phyloP scores from a whole-genome alignment of 768 basidiomycete species.

The Lyophyllum semitale region DNA sequence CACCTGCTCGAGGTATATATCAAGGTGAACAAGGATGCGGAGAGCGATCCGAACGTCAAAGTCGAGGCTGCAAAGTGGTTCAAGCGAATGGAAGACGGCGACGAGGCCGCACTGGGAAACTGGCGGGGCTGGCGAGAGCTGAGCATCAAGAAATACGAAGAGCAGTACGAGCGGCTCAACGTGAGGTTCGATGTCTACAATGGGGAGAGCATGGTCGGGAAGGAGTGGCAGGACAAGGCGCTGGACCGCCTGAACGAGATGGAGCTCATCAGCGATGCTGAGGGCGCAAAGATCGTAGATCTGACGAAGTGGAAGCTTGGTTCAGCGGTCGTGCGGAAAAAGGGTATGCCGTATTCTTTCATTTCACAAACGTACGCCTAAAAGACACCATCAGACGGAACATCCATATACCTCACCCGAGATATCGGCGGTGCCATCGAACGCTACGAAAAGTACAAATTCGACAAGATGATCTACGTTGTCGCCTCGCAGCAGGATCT shows the following conservation, averaged over 20 bases:
- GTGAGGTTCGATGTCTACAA: conserved; percentile 90
- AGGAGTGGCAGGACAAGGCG: conserved; percentile 72
- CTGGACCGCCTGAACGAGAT: conserved; percentile 68
- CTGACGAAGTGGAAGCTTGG: conserved; percentile 89
- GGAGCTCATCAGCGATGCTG: conserved; percentile 72
- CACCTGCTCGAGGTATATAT: conserved; percentile 96
- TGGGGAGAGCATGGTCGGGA: conserved; percentile 83
- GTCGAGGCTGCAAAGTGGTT: conserved; percentile 83
- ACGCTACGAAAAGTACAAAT: conserved; percentile 89
- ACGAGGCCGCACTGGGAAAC: conserved; percentile 78
- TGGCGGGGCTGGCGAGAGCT: conserved; percentile 94
- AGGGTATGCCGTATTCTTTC: conserved; percentile 44
- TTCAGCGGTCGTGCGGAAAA: conserved; percentile 88
- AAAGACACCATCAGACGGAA: conserved; percentile 65
- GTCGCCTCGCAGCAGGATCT: conserved; percentile 86
- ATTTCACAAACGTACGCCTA: not conserved
- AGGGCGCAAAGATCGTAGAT: conserved; percentile 87
- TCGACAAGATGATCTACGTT: conserved; percentile 90
- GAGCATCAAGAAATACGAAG: conserved; percentile 85
- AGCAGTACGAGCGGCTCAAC: conserved; percentile 88
- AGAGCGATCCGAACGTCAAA: conserved; percentile 70
- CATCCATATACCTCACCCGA: conserved; percentile 91
- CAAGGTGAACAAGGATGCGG: conserved; percentile 87
- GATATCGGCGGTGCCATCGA: conserved; percentile 95
- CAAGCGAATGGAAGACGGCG: conserved; percentile 93